Evolutionary conservation across 345 rosid genomes (phyloP).

Genomic region (Noccaea caerulescens): DNA sequence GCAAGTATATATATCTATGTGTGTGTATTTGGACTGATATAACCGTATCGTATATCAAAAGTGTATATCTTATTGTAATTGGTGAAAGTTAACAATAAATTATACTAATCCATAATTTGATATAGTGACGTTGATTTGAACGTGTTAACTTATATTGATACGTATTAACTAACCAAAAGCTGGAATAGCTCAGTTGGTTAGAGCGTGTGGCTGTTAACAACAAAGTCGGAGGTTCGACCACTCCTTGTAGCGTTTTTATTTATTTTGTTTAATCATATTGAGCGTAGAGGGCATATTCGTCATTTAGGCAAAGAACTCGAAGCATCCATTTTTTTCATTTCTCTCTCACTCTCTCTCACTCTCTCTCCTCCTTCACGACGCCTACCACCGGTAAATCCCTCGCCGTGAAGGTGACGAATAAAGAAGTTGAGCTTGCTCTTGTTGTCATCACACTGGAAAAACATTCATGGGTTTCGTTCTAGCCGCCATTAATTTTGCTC

Average conservation of each 20-base stretch:
- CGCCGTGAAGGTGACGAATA: background rate
- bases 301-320: slow-evolving; percentile 28
- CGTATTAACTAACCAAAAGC: slow-evolving; percentile 3
- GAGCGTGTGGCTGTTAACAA: slow-evolving; percentile 91
- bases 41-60: background rate
- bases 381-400: background rate
- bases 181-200: slow-evolving; percentile 91
- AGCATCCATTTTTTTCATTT: slow-evolving; percentile 23
- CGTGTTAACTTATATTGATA: too few relatives aligned
- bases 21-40: background rate
- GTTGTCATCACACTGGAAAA: background rate
- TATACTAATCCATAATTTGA: too few relatives aligned
- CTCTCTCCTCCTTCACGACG: background rate
- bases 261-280: background rate
- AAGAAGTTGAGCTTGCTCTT: background rate
- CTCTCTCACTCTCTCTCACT: background rate
- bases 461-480: slow-evolving; percentile 37
- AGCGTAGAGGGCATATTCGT: slow-evolving; percentile 22
- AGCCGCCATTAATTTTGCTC: slow-evolving; percentile 33
- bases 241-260: slow-evolving; percentile 45
- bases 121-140: too few relatives aligned
- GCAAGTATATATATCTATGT: too few relatives aligned
- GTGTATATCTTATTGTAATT: too few relatives aligned
- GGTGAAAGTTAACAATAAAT: too few relatives aligned
- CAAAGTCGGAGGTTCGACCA: slow-evolving; percentile 91